Percentiles rank a stretch among this genome's conserved stretches.
Conservation (phyloP, 495 filamentous ascomycete species). For the Hypoxylon cercidicola region DNA sequence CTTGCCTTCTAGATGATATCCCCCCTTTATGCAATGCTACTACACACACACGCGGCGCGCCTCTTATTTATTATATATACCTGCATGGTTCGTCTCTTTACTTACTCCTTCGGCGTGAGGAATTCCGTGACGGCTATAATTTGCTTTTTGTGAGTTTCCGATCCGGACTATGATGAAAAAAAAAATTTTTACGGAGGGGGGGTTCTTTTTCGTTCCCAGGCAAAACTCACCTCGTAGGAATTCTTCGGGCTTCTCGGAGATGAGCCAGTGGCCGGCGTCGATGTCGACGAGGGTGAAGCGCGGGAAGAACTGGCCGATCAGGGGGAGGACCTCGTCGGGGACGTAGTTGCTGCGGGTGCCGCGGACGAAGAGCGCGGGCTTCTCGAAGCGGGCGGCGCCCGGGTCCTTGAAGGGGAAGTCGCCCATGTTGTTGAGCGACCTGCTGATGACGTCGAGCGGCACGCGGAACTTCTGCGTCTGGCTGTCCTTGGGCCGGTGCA, state of each 20-base stretch:
- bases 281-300: conserved; percentile 81
- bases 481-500: conserved; percentile 60
- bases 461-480: conserved; percentile 56
- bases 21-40: conserved; percentile 34
- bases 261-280: conserved; percentile 93
- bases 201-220: not conserved
- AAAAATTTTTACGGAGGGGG: not conserved
- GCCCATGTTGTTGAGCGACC: conserved; percentile 67
- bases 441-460: conserved; percentile 53
- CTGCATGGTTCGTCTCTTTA: conserved; percentile 4
- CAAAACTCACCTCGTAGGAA: conserved; percentile 77
- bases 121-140: conserved; percentile 69
- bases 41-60: conserved; percentile 7
- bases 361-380: conserved; percentile 83
- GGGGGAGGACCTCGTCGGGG: conserved; percentile 84
- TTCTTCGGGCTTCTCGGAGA: conserved; percentile 88
- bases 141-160: conserved; percentile 22
- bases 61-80: conserved; percentile 7
- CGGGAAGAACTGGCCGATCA: conserved; percentile 91
- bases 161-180: not conserved
- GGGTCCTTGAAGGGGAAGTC: conserved; percentile 86
- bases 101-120: conserved; percentile 65
- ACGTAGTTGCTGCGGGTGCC: conserved; percentile 88
- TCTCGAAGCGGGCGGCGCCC: conserved; percentile 69
- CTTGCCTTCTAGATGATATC: conserved; percentile 42